A percentile compares a stretch with the other conserved stretches of the same genome.
Conservation (phyloP, 345 rosid genomes). For the Syzygium oleosum region DNA sequence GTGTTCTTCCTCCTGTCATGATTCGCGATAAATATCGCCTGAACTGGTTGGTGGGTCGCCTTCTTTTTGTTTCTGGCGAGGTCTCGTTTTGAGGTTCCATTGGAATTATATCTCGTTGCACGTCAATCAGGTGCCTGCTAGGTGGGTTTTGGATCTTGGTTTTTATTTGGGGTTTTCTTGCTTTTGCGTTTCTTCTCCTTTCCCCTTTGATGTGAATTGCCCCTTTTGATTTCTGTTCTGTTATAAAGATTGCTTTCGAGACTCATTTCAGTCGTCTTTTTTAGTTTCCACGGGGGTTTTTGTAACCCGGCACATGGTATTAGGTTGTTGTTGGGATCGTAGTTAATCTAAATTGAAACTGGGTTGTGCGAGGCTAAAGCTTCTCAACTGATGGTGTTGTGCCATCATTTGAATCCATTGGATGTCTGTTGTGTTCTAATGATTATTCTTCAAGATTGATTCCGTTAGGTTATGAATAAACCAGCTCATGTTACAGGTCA, state of each 20-base stretch:
- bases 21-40: background rate
- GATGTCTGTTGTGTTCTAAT: background rate
- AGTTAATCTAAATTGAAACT: background rate
- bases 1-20: background rate
- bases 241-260: background rate
- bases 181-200: background rate
- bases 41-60: background rate
- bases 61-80: background rate
- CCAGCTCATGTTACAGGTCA: background rate
- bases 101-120: background rate
- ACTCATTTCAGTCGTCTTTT: background rate
- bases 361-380: background rate
- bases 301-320: background rate
- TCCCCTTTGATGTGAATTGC: background rate
- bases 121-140: background rate
- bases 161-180: background rate
- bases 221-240: background rate
- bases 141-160: background rate
- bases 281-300: background rate
- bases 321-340: background rate
- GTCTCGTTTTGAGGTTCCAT: background rate
- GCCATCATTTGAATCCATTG: background rate
- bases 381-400: background rate
- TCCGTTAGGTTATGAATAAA: background rate
- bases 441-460: background rate